Evolutionary conservation across 192 early-diverging fungal genomes (phyloP), one percentile per base, ranked within the genome.

Genomic region (Thamnidium elegans): DNA sequence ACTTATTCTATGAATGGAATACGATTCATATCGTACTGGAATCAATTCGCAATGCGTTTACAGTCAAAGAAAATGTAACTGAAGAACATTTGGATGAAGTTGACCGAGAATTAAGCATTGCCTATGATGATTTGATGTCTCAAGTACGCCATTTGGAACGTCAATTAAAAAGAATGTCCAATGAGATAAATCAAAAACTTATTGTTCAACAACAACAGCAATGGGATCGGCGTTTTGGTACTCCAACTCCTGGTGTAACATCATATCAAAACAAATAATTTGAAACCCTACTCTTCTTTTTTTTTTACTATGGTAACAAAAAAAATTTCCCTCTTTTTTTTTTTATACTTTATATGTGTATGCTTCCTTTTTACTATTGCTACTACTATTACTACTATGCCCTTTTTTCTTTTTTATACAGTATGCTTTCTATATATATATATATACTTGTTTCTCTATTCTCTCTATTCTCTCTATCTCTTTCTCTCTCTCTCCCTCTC

Each of bases 141-240:
- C 69, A 70, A 31, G 61, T 70, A 34, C 69, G 69, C 10, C 63
- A 62, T 9, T 43, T 70, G 23, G 69, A 70, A 65, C 51, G 69
- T n/a, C 46, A 47, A 23, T 51, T 70, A 19, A 70, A 70, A 36
- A 63, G 56, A 26, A 26, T 70, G 34, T 42, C 64, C 43, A 45
- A 13, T 7, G 56, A 70, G 11, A 65, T 67, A 26, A 56, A 56
- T 11, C 21, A 13, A 31, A 34, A 47, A 56, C 53, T 65, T 44
- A 34, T 39, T 39, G 36, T 39, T 39, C 36, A 39, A 39, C 36
- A 39, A 6, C 36, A 39, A 39, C 36, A 39, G 36, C 36, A 39
- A 39, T 39, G 36, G 36, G 36, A 39, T 39, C 36, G 36, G 7
- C 36, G 9, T 4, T 10, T 39, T 9, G 36, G 5, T 39, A 39